phyloP scores from a whole-genome alignment of 345 rosid species.

The Arabidopsis thaliana region DNA sequence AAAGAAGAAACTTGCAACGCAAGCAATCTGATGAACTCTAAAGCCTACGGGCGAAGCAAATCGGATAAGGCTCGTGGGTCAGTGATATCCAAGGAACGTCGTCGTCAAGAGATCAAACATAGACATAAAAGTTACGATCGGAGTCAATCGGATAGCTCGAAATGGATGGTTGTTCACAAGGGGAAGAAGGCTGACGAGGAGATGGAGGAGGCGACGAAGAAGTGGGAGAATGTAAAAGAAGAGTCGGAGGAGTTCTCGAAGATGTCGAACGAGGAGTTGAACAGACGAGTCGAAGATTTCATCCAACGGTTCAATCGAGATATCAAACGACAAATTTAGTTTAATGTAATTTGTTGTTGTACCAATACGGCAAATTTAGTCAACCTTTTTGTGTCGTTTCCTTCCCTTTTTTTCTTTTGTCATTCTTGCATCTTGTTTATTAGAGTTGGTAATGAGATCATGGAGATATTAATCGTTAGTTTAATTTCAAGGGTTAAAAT shows the following conservation, averaged over 20 bases:
- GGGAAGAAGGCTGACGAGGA: neutral
- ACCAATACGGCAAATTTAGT: constrained; percentile 5
- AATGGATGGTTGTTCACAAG: constrained; percentile 32
- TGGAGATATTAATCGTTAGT: constrained; percentile 8
- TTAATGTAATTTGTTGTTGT: constrained; percentile 1
- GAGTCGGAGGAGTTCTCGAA: constrained; percentile 57
- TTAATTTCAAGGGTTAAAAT: neutral
- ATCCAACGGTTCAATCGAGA: constrained; percentile 65
- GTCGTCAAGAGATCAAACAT: constrained; percentile 10
- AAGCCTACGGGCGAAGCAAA: constrained; percentile 37
- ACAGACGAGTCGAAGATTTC: constrained; percentile 79
- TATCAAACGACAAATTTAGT: constrained; percentile 56
- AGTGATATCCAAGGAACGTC: constrained; percentile 3
- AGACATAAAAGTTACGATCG: constrained; percentile 24
- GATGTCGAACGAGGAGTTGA: constrained; percentile 77
- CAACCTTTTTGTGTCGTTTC: constrained; percentile 17
- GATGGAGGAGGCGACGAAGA: constrained; percentile 24
- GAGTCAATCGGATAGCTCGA: constrained; percentile 35
- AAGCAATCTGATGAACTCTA: neutral
- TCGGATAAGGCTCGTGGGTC: constrained; percentile 27
- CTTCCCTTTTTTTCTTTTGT: neutral
- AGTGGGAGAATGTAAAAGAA: constrained; percentile 45
- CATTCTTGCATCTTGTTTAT: constrained; percentile 22
- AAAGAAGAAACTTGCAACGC: neutral
- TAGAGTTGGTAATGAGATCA: constrained; percentile 42